These are phyloP conservation scores for Opeltia flavorubescens DNA, from an alignment of 495 filamentous ascomycete genomes.

Conservation along the genomic window DNA sequence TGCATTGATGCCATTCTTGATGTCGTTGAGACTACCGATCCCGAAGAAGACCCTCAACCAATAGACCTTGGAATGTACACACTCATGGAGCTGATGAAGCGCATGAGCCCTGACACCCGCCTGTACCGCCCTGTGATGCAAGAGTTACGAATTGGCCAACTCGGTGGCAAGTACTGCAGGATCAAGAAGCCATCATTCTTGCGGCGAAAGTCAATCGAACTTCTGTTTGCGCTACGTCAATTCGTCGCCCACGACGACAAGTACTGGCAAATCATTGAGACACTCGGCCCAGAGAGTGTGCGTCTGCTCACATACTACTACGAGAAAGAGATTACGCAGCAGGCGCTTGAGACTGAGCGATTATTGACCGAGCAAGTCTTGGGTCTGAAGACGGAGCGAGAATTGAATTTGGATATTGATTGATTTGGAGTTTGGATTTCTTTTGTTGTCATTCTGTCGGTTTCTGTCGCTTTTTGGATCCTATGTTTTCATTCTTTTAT, in stretches of 20 bases:
- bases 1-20: conserved; percentile 36
- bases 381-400: too few relatives aligned
- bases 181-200: conserved; percentile 62
- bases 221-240: too few relatives aligned
- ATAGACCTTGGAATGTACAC: conserved; percentile 14
- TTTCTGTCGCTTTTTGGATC: too few relatives aligned
- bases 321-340: too few relatives aligned
- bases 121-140: conserved; percentile 7
- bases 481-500: too few relatives aligned
- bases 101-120: not conserved
- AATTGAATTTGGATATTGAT: too few relatives aligned
- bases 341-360: too few relatives aligned
- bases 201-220: too few relatives aligned
- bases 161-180: conserved; percentile 52
- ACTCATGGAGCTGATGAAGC: conserved; percentile 20
- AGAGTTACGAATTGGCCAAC: conserved; percentile 29
- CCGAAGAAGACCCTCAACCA: conserved; percentile 17
- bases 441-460: too few relatives aligned
- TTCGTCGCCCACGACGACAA: not conserved
- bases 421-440: too few relatives aligned
- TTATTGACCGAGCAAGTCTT: too few relatives aligned
- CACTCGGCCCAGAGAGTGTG: not conserved
- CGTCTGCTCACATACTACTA: not conserved
- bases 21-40: conserved; percentile 25
- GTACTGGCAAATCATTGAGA: not conserved